A percentile compares a stretch with the other conserved stretches of the same genome.
Evolutionary conservation across 73 alveolate species (phyloP).

Genomic region (Paramecium octaurelia): DNA sequence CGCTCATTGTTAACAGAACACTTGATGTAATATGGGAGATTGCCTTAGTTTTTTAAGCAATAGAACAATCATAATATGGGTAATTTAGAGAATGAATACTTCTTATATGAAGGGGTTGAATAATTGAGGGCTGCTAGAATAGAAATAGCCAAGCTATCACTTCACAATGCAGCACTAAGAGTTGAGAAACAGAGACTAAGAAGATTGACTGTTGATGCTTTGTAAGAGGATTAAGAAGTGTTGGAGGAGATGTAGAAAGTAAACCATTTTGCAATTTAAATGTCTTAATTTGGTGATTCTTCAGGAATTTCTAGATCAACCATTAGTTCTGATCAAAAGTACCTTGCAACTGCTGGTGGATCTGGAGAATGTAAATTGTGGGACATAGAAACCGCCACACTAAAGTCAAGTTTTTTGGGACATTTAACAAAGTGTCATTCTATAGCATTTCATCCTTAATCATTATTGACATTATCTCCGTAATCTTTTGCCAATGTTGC

Average conservation of each 20-base stretch:
- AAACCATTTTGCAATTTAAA: conserved; percentile 62
- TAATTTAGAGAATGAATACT: conserved; percentile 70
- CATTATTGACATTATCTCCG: background rate
- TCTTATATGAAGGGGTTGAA: conserved; percentile 70
- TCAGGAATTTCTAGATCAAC: conserved; percentile 73
- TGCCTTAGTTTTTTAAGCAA: conserved; percentile 45
- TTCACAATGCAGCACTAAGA: conserved; percentile 69
- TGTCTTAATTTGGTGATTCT: conserved; percentile 75
- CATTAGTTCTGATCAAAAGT: conserved; percentile 67
- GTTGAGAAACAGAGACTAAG: conserved; percentile 54
- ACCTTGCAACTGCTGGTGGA: conserved; percentile 67
- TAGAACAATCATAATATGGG: background rate
- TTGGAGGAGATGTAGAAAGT: conserved; percentile 56
- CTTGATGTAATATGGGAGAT: conserved; percentile 34
- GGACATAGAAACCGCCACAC: conserved; percentile 14
- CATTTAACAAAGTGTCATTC: conserved; percentile 64
- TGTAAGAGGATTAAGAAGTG: conserved; percentile 65
- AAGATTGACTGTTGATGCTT: conserved; percentile 61
- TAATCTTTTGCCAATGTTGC: conserved; percentile 72
- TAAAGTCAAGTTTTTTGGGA: conserved; percentile 45
- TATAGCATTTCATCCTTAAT: conserved; percentile 69
- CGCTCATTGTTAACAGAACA: conserved; percentile 38
- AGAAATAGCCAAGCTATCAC: conserved; percentile 69
- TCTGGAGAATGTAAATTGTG: conserved; percentile 60
- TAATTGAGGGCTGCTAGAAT: conserved; percentile 69